A percentile compares a stretch with the other conserved stretches of the same genome.
Evolutionary conservation across 2,329 filamentous ascomycete genomes (phyloP).

Genomic region (Chaetomiaceae sp.): DNA sequence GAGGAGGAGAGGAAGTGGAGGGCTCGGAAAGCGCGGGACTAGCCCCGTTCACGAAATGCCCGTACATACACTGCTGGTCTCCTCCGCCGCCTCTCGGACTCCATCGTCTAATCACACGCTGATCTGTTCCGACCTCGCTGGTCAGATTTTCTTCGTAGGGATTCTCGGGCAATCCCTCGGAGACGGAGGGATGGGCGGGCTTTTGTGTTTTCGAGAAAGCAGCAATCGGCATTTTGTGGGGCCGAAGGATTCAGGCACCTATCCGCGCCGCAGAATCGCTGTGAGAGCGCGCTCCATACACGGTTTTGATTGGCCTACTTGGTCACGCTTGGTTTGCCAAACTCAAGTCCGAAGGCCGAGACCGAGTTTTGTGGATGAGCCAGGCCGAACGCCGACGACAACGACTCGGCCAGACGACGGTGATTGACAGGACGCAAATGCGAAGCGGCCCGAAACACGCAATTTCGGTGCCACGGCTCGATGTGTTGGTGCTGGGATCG

Average conservation of each 20-base stretch:
- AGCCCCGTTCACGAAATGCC: no score
- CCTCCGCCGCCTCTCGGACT: conserved; percentile 21
- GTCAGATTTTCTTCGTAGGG: background rate
- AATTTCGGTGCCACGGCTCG: background rate
- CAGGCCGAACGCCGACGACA: background rate
- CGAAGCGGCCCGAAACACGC: background rate
- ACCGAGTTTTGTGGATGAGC: background rate
- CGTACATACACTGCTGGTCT: conserved; percentile 19
- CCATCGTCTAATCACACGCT: background rate
- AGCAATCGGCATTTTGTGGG: conserved; percentile 13
- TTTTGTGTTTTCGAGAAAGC: background rate
- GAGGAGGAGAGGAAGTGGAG: no score
- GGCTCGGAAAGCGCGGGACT: background rate
- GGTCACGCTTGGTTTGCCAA: no score
- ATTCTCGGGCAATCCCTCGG: background rate
- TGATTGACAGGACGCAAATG: no score
- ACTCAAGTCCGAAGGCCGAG: conserved; percentile 2
- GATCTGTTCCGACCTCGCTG: no score
- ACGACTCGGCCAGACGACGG: background rate
- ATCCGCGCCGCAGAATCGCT: background rate
- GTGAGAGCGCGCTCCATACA: no score
- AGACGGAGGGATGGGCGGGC: background rate
- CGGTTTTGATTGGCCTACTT: background rate
- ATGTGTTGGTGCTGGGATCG: background rate
- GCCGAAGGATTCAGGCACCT: background rate